Conservation (phyloP, 2,329 filamentous ascomycete genomes). For the Nigrospora osmanthi region DNA sequence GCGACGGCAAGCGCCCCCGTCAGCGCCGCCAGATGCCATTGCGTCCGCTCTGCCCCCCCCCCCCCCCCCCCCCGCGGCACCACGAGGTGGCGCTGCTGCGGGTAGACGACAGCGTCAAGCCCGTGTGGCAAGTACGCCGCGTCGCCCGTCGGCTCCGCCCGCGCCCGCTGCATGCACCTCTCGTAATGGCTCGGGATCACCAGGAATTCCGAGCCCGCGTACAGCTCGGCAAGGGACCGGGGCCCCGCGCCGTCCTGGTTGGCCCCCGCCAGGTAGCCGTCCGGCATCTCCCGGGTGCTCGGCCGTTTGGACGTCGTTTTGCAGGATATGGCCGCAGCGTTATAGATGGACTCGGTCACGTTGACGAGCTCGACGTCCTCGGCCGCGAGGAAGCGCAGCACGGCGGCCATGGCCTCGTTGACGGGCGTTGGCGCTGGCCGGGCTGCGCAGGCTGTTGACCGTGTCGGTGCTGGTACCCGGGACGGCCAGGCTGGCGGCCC, state of each 20-base stretch:
- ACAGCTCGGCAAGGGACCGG: constrained; percentile 38
- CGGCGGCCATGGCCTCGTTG: constrained; percentile 40
- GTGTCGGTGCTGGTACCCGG: constrained; percentile 53
- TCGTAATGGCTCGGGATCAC: constrained; percentile 52
- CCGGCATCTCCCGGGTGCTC: constrained; percentile 50
- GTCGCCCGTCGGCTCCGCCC: constrained; percentile 42
- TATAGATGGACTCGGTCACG: constrained; percentile 40
- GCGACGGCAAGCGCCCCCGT: constrained; percentile 33
- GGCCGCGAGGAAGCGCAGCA: constrained; percentile 33
- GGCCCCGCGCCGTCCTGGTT: constrained; percentile 34
- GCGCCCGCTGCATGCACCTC: constrained; percentile 42
- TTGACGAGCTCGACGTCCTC: constrained; percentile 43
- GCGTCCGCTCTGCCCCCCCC: constrained; percentile 45
- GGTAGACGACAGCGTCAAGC: constrained; percentile 55
- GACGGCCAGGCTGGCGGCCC: constrained; percentile 47
- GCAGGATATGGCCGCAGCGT: constrained; percentile 40
- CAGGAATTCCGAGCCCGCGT: constrained; percentile 42
- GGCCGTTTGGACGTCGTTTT: constrained; percentile 51
- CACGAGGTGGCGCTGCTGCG: constrained; percentile 56
- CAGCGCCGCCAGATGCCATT: constrained; percentile 35
- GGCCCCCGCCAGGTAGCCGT: constrained; percentile 43
- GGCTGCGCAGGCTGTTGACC: constrained; percentile 54
- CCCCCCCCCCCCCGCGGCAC: constrained; percentile 47
- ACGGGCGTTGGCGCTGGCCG: constrained; percentile 55
- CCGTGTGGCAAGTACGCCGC: constrained; percentile 37